Base-by-base conservation (phyloP, 2,329 filamentous ascomycete genomes). In the Epichloe gansuensis region DNA sequence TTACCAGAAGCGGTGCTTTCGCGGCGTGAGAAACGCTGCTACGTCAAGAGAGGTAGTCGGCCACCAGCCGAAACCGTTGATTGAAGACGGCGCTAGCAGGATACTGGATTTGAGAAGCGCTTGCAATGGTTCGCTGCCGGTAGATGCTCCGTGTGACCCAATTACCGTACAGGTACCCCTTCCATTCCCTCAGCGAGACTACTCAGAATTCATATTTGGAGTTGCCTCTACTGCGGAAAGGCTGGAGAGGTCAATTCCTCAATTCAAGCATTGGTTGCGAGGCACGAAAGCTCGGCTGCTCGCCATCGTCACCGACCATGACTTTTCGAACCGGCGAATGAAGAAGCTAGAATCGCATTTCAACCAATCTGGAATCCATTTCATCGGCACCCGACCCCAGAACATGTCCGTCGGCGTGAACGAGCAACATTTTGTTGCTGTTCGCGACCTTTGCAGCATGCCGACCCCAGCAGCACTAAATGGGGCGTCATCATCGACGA, bases 401-500 rank as follows among this genome's bases (percentile, higher is more conserved):
- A 61, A 68, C 50, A 60, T 57, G 25, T 58, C 55, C 4, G 67
- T 70, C 35, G 66, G 63, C 3, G 70, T 76, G 31, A 75, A 78
- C 45, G 72, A 79, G 55, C 76, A 78, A 41, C 80, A 82, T 60
- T 82, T 82, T 60, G 71, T 76, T 12, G 69, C 82, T 12, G 63
- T 82, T 8, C 67, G 72, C 31, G 69, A 76, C 39, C 70, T 82
- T 55, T 77, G 25, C 61, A 69, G 25, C 66, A 72, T 48, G 62
- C 68, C 35, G 70, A 66, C 9, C 63, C 71, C 0, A 59, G 69
- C 13, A 80, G 69, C 13, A 80, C 77, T 0, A 66, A 69, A 35
- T 83, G 80, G 80, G 71, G 74, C 13, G 75, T 72, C 46, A 68
- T 83, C 48, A 72, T 83, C 39, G 80, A 83, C 60, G 80, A 83